Evolutionary conservation across 768 basidiomycete genomes (phyloP).

Genomic region (Auricularia sp.): DNA sequence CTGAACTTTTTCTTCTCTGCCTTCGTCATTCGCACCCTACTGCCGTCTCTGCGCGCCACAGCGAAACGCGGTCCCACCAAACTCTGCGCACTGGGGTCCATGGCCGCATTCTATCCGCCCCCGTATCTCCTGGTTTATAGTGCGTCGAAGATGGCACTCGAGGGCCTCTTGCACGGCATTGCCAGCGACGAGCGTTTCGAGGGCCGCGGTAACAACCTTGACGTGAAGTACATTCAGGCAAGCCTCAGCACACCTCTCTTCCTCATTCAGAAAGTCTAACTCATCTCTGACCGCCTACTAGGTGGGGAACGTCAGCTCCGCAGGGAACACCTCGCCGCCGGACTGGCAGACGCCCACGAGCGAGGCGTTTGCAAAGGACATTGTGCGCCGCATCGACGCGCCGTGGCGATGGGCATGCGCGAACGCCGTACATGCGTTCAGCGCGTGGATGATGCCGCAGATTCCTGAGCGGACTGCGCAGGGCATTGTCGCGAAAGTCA

Average conservation of each 20-base stretch:
- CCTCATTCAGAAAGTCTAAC: not conserved
- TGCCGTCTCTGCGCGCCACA: constrained; percentile 7
- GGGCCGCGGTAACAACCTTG: not conserved
- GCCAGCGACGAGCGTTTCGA: constrained; percentile 9
- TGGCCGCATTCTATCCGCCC: constrained; percentile 8
- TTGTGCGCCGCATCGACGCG: not conserved
- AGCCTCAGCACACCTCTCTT: not conserved
- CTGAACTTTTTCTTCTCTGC: constrained; percentile 8
- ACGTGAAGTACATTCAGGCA: not conserved
- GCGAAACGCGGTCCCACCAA: not conserved
- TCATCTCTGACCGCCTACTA: not conserved
- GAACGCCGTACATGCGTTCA: not conserved
- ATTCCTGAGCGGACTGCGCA: not conserved
- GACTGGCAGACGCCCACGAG: not conserved
- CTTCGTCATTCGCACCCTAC: constrained; percentile 5
- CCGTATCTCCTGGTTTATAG: constrained; percentile 7
- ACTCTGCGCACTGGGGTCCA: constrained; percentile 7
- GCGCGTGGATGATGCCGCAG: not conserved
- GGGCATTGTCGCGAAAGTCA: not conserved
- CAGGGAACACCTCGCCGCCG: not conserved
- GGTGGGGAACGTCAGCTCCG: not conserved
- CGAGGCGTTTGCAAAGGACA: not conserved
- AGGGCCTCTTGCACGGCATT: constrained; percentile 2
- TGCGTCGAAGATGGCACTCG: constrained; percentile 7
- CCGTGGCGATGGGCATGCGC: not conserved